phyloP scores from a whole-genome alignment of 345 rosid species.

The Passiflora organensis region DNA sequence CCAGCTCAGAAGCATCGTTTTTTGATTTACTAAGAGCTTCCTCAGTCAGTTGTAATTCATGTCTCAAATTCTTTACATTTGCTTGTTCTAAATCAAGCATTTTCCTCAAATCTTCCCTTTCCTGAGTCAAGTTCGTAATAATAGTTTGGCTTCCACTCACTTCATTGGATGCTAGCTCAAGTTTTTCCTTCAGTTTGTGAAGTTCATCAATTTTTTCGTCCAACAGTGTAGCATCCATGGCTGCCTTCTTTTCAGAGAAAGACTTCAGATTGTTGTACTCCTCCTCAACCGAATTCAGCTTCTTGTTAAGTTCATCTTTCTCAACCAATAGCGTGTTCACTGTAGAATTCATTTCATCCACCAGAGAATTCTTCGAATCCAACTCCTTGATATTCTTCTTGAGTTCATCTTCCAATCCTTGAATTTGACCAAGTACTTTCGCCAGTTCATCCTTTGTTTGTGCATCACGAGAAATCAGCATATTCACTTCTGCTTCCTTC shows the following conservation, averaged over 20 bases:
- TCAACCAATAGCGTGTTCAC: conserved; percentile 43
- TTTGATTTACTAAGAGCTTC: conserved; percentile 45
- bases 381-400: conserved; percentile 39
- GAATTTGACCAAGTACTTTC: conserved; percentile 43
- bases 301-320: conserved; percentile 43
- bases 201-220: conserved; percentile 47
- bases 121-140: conserved; percentile 44
- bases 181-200: conserved; percentile 44
- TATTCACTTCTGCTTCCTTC: conserved; percentile 58
- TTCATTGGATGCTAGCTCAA: conserved; percentile 37
- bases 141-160: conserved; percentile 30
- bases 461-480: conserved; percentile 35
- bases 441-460: conserved; percentile 49
- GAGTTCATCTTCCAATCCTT: conserved; percentile 40
- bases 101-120: conserved; percentile 51
- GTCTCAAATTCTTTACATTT: conserved; percentile 39
- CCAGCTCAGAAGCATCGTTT: conserved; percentile 53
- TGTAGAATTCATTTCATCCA: conserved; percentile 50
- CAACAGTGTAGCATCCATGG: conserved; percentile 44
- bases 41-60: conserved; percentile 46
- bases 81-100: conserved; percentile 44
- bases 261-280: conserved; percentile 50
- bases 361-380: conserved; percentile 41
- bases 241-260: conserved; percentile 52
- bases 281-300: conserved; percentile 37